A percentile compares a stretch with the other conserved stretches of the same genome.
Conservation (phyloP, 208 protist genomes). For the Strigomonas culicis region DNA sequence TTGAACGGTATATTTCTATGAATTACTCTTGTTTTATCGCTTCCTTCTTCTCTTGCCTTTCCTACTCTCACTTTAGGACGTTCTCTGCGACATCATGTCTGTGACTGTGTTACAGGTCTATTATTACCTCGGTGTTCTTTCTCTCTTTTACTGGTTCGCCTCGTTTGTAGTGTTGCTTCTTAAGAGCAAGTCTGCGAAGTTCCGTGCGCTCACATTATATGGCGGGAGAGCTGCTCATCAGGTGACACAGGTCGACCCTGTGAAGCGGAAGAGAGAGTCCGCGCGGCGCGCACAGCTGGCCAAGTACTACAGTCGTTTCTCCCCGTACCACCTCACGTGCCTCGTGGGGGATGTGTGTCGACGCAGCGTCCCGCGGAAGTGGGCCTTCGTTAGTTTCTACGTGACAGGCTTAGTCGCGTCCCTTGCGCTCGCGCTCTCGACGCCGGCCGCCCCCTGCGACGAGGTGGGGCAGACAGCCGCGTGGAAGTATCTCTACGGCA, state of each 20-base stretch:
- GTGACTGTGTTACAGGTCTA: not conserved
- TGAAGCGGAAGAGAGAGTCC: not conserved
- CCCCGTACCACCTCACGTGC: not conserved
- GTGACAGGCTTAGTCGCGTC: not conserved
- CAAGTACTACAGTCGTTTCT: not conserved
- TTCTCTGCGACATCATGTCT: no score
- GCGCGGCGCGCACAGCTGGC: not conserved
- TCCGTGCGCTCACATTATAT: not conserved
- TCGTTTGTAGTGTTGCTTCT: not conserved
- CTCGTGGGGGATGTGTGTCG: not conserved
- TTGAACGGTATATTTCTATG: not conserved
- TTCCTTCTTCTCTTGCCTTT: not conserved
- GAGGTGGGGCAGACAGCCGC: not conserved
- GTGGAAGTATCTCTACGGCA: not conserved
- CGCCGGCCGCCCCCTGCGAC: not conserved
- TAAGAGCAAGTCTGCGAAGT: not conserved
- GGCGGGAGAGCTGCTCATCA: not conserved
- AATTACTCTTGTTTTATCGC: not conserved
- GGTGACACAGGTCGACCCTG: not conserved
- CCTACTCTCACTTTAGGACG: not conserved
- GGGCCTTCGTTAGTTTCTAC: conserved; percentile 4
- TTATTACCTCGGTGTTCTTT: not conserved
- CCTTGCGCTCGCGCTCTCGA: not conserved
- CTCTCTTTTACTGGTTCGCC: not conserved
- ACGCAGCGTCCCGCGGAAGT: not conserved